Conservation (phyloP, 192 early-diverging fungal genomes). For the Fimicolochytrium jonesii region DNA sequence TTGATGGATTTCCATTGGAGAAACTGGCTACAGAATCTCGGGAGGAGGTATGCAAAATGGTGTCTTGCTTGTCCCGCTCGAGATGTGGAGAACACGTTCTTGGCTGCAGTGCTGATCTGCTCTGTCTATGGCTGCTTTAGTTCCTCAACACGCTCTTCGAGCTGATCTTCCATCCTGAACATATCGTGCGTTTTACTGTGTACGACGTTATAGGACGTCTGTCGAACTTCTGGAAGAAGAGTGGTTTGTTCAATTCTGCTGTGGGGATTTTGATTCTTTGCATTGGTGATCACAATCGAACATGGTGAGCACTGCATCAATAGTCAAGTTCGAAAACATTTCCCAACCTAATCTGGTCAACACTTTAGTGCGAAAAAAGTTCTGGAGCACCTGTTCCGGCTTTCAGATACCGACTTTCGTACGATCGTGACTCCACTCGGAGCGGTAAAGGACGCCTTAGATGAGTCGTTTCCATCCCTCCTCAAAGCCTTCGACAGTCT, state of each 20-base stretch:
- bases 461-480: slow-evolving; percentile 8
- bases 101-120: too few species aligned
- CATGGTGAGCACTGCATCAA: slow-evolving; percentile 39
- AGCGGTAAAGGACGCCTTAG: slow-evolving; percentile 30
- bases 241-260: slow-evolving; percentile 30
- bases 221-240: slow-evolving; percentile 44
- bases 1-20: slow-evolving; percentile 42
- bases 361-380: slow-evolving; percentile 26
- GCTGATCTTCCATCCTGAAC: slow-evolving; percentile 40
- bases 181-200: slow-evolving; percentile 32
- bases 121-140: too few species aligned
- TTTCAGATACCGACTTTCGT: slow-evolving; percentile 21
- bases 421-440: slow-evolving; percentile 32
- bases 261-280: slow-evolving; percentile 38
- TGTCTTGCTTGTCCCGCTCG: too few species aligned
- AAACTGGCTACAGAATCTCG: slow-evolving; percentile 33
- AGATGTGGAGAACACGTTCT: too few species aligned
- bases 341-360: neutral
- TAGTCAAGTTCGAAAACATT: neutral
- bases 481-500: slow-evolving; percentile 49
- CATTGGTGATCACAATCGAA: slow-evolving; percentile 41
- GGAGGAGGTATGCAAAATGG: slow-evolving; percentile 44
- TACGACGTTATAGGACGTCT: slow-evolving; percentile 44
- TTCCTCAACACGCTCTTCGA: slow-evolving; percentile 38
- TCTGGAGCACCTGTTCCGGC: slow-evolving; percentile 24